Percentiles rank a stretch among this genome's conserved stretches.
Evolutionary conservation across 2,329 filamentous ascomycete species (phyloP).

Genomic region (Fusarium foetens): DNA sequence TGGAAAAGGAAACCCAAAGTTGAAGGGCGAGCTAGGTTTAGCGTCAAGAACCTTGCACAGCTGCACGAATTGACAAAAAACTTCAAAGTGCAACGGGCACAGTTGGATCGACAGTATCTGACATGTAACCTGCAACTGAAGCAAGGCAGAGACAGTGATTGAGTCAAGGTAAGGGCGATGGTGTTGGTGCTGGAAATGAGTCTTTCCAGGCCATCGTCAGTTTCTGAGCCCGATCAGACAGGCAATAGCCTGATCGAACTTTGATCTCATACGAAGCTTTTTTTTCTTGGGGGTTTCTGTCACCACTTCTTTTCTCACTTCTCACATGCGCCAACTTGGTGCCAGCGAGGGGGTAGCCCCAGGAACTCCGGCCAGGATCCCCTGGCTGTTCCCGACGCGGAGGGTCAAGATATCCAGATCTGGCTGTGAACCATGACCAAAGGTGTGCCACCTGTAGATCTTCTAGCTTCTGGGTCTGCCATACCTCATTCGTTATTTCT

Average conservation of each 20-base stretch:
- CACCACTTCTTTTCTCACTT: slow-evolving; percentile 39
- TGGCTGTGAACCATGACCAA: slow-evolving; percentile 39
- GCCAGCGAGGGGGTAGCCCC: slow-evolving; percentile 45
- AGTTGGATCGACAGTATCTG: slow-evolving; percentile 31
- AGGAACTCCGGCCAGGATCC: slow-evolving; percentile 43
- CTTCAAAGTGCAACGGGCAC: slow-evolving; percentile 14
- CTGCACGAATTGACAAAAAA: slow-evolving; percentile 33
- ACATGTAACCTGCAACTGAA: slow-evolving; percentile 27
- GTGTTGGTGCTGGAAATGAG: background rate
- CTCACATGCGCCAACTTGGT: slow-evolving; percentile 35
- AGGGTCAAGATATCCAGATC: slow-evolving; percentile 42
- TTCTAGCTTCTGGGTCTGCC: slow-evolving; percentile 1
- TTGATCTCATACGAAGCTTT: slow-evolving; percentile 1
- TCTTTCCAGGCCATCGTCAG: background rate
- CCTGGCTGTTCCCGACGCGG: slow-evolving; percentile 38
- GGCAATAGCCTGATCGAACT: background rate
- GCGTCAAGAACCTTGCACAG: slow-evolving; percentile 34
- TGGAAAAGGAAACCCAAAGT: slow-evolving; percentile 26
- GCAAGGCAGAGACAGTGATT: slow-evolving; percentile 28
- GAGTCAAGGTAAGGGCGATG: slow-evolving; percentile 14
- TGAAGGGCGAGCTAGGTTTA: slow-evolving; percentile 37
- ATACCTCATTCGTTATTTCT: slow-evolving; percentile 21
- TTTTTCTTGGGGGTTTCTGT: slow-evolving; percentile 17
- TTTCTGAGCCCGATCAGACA: slow-evolving; percentile 1
- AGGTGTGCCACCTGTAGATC: slow-evolving; percentile 38